Evolutionary conservation across 2,329 filamentous ascomycete species (phyloP).

Genomic region (Aspergillus ochraceoroseus): DNA sequence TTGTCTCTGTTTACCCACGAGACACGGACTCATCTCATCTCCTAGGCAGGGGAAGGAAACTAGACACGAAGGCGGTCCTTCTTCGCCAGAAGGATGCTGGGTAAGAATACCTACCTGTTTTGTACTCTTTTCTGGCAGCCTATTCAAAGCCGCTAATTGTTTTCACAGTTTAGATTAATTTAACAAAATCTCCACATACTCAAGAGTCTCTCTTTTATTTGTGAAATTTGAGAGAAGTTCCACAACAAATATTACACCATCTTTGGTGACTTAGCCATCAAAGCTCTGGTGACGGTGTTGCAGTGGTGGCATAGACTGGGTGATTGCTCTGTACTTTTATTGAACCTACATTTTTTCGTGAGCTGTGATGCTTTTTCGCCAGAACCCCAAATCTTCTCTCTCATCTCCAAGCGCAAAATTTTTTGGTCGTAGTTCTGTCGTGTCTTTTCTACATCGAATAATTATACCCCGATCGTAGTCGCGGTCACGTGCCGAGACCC

Average conservation of each 20-base stretch:
- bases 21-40: not conserved
- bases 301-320: conserved; percentile 13
- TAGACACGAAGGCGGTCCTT: conserved; percentile 61
- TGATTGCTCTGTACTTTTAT: conserved; percentile 22
- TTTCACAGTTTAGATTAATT: conserved; percentile 30
- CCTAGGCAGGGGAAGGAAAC: conserved; percentile 45
- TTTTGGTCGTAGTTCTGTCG: not conserved
- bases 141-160: too few relatives aligned
- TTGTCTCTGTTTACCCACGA: too few relatives aligned
- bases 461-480: not conserved
- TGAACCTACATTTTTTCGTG: conserved; percentile 17
- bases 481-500: conserved; percentile 15
- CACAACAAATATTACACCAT: not conserved
- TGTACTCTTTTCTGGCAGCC: conserved; percentile 4
- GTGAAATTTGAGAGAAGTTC: not conserved
- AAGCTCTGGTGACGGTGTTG: conserved; percentile 5
- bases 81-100: conserved; percentile 73
- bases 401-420: not conserved
- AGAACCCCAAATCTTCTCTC: conserved; percentile 13
- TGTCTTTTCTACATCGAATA: not conserved
- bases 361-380: conserved; percentile 5
- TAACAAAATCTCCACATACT: not conserved
- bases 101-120: conserved; percentile 42
- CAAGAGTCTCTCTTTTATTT: not conserved
- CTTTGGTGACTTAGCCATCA: not conserved